phyloP scores from a whole-genome alignment of 2,329 filamentous ascomycete genomes.

The Akanthomyces lecanii region DNA sequence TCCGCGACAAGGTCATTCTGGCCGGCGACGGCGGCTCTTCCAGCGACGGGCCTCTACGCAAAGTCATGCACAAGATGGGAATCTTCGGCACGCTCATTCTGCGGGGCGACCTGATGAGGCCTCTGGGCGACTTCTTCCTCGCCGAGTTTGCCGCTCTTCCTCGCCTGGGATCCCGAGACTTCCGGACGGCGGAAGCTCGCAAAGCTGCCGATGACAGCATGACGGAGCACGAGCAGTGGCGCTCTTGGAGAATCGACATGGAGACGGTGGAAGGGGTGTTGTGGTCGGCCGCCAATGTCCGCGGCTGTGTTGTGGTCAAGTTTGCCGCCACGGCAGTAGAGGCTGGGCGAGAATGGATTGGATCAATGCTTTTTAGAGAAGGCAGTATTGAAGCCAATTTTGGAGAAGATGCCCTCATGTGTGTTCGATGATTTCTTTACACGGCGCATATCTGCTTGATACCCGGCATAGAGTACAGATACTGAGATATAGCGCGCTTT shows the following conservation, averaged over 20 bases:
- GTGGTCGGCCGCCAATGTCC: conserved; percentile 77
- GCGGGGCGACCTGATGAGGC: conserved; percentile 64
- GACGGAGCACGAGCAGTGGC: conserved; percentile 49
- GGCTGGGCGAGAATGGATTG: conserved; percentile 74
- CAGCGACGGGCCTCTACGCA: conserved; percentile 40
- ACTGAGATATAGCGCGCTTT: neutral
- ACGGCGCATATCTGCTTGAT: neutral
- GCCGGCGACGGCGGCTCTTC: conserved; percentile 47
- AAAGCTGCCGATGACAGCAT: conserved; percentile 32
- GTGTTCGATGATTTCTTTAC: conserved; percentile 51
- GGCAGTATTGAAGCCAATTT: conserved; percentile 68
- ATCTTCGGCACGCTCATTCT: conserved; percentile 84
- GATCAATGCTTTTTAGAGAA: conserved; percentile 68
- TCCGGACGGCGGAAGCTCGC: conserved; percentile 53
- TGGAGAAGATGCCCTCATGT: conserved; percentile 77
- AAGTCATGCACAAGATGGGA: conserved; percentile 69
- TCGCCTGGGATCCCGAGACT: conserved; percentile 78
- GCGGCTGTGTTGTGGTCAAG: conserved; percentile 85
- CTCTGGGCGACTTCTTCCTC: conserved; percentile 69
- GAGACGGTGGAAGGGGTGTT: conserved; percentile 61
- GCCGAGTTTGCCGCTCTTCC: conserved; percentile 73
- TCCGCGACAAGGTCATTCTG: conserved; percentile 82
- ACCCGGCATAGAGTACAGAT: neutral
- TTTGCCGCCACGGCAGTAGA: conserved; percentile 82
- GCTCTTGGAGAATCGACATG: conserved; percentile 48